These are phyloP conservation scores for Nicotiana tomentosiformis DNA, from an alignment of 257 asterid species.

Conservation along the genomic window DNA sequence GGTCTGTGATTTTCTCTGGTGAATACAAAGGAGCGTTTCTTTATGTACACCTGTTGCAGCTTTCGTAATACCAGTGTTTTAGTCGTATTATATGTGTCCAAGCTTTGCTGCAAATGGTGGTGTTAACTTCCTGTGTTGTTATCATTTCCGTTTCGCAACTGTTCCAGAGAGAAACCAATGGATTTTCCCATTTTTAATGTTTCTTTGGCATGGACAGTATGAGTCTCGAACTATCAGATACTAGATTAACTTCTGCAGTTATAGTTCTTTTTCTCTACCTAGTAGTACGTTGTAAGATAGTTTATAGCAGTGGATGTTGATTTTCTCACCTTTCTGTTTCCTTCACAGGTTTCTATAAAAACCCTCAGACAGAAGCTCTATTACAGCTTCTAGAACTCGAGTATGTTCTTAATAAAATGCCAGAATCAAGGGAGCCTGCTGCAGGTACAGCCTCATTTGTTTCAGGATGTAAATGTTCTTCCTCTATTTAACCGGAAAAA, in stretches of 20 bases:
- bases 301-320: background rate
- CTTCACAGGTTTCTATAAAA: slow-evolving; percentile 4
- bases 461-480: slow-evolving; percentile 9
- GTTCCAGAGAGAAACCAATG: background rate
- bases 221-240: background rate
- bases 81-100: background rate
- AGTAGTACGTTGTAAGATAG: background rate
- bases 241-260: background rate
- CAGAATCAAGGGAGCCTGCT: slow-evolving; percentile 22
- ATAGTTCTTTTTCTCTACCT: background rate
- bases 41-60: background rate
- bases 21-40: background rate
- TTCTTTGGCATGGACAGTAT: background rate
- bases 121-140: background rate
- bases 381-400: slow-evolving; percentile 65
- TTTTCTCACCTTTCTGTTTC: background rate
- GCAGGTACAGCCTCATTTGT: slow-evolving; percentile 30
- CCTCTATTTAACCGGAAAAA: background rate
- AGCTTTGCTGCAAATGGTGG: background rate
- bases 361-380: slow-evolving; percentile 55
- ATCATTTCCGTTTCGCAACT: background rate
- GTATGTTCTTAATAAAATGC: slow-evolving; percentile 51
- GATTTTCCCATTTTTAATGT: background rate
- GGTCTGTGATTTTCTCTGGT: background rate
- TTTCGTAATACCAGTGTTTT: background rate